These are phyloP conservation scores for Candida glucosophila DNA, from an alignment of 1,139 yeast species.

Conservation along the genomic window DNA sequence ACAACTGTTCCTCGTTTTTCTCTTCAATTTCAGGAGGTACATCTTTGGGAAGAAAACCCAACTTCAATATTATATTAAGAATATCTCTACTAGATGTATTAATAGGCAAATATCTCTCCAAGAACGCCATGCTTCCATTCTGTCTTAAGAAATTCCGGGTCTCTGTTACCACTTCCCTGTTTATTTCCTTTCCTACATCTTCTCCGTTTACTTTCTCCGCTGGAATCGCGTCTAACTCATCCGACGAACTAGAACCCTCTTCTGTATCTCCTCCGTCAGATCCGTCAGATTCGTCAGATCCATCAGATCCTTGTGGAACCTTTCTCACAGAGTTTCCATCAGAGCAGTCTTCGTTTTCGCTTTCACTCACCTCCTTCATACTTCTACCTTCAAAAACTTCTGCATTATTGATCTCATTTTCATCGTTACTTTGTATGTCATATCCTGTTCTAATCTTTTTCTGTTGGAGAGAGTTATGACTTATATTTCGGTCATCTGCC, in stretches of 20 bases:
- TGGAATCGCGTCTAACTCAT: conserved; percentile 2
- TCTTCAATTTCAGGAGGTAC: conserved; percentile 18
- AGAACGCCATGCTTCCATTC: conserved; percentile 52
- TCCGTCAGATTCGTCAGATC: too few species aligned
- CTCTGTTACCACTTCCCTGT: conserved; percentile 15
- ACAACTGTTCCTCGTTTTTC: conserved; percentile 34
- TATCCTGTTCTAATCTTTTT: too few species aligned
- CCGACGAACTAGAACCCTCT: neutral
- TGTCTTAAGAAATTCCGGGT: conserved; percentile 53
- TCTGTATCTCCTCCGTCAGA: neutral
- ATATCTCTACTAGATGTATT: conserved; percentile 50
- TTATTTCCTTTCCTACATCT: conserved; percentile 4
- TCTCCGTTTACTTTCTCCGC: conserved; percentile 1
- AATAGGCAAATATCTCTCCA: conserved; percentile 52
- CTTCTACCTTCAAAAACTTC: neutral
- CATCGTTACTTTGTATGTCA: too few species aligned
- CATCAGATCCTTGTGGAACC: too few species aligned
- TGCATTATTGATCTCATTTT: too few species aligned
- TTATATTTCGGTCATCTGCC: too few species aligned
- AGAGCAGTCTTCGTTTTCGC: too few species aligned
- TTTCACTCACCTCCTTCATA: neutral
- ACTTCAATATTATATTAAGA: conserved; percentile 33
- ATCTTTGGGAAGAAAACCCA: conserved; percentile 46
- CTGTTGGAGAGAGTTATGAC: too few species aligned
- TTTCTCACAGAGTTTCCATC: too few species aligned